Percentiles rank a stretch among this genome's conserved stretches.
These are phyloP conservation scores for Psilocybe cyanescens DNA, from an alignment of 768 basidiomycete genomes.

Conservation along the genomic window DNA sequence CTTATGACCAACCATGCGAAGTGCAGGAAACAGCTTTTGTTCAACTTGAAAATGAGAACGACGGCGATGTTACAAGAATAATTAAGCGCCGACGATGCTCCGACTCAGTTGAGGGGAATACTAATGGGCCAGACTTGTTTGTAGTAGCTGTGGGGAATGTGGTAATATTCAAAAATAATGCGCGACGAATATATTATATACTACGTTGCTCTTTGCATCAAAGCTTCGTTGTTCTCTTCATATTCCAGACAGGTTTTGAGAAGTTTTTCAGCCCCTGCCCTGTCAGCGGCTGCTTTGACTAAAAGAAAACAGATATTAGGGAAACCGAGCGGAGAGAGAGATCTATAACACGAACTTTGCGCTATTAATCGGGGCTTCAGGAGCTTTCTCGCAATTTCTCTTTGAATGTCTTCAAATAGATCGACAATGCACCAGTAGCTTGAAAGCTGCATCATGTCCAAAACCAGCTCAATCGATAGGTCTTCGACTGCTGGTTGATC, in stretches of 20 bases:
- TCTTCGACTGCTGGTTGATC: slow-evolving; percentile 2
- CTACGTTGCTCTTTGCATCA: slow-evolving; percentile 18
- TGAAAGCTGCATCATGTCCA: slow-evolving; percentile 32
- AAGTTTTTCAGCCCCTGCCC: slow-evolving; percentile 22
- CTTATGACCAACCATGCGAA: no score
- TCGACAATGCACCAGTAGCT: slow-evolving; percentile 28
- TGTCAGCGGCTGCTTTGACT: slow-evolving; percentile 29
- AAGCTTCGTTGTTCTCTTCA: slow-evolving; percentile 25
- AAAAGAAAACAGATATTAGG: background rate
- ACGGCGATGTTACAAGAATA: no score
- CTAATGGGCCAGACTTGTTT: no score
- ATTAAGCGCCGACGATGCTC: no score
- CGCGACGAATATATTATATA: background rate
- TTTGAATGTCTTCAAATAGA: slow-evolving; percentile 30
- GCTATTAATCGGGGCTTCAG: slow-evolving; percentile 32
- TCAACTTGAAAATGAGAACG: no score
- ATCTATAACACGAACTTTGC: slow-evolving; percentile 19
- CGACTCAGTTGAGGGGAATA: no score
- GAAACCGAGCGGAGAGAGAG: background rate
- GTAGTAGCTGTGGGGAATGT: background rate
- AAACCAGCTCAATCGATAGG: slow-evolving; percentile 17
- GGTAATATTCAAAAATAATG: background rate
- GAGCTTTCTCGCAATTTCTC: slow-evolving; percentile 27
- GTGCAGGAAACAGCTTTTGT: no score
- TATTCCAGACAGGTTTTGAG: slow-evolving; percentile 29